Evolutionary conservation across 495 filamentous ascomycete genomes (phyloP).

Genomic region (Aspergillus biplanus): DNA sequence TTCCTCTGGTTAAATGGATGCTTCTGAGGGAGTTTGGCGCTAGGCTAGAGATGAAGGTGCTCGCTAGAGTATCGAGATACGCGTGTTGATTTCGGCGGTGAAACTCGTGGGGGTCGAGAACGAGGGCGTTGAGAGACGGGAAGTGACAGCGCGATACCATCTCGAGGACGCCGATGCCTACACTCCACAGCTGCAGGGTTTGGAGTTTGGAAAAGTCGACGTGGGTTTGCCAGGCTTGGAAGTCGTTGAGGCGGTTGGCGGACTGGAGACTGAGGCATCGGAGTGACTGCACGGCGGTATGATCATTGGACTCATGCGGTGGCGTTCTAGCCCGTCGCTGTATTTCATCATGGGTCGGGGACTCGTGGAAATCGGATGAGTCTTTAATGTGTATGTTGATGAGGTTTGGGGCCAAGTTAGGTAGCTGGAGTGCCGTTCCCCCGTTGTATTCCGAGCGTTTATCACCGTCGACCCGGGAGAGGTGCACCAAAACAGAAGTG

Average conservation of each 20-base stretch:
- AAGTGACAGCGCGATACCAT: not conserved
- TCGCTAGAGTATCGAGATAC: not conserved
- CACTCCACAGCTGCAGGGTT: constrained; percentile 11
- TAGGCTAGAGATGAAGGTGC: not conserved
- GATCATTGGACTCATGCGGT: not conserved
- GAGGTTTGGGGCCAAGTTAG: constrained; percentile 1
- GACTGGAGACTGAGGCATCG: constrained; percentile 3
- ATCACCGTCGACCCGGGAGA: not conserved
- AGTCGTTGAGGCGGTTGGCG: not conserved
- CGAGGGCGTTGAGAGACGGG: not conserved
- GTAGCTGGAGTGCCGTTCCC: not conserved
- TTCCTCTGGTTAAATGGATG: not conserved
- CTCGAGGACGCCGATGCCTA: not conserved
- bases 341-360: not conserved
- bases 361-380: not conserved
- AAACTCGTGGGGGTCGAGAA: not conserved
- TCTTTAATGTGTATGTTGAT: constrained; percentile 5
- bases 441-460: not conserved
- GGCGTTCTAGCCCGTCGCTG: not conserved
- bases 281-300: not conserved
- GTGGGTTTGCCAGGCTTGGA: not conserved
- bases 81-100: too few relatives aligned
- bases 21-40: not conserved
- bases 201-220: constrained; percentile 3
- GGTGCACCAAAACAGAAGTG: not conserved